Conservation (phyloP, 140 eudicot genomes). For the Erigeron philadelphicus region DNA sequence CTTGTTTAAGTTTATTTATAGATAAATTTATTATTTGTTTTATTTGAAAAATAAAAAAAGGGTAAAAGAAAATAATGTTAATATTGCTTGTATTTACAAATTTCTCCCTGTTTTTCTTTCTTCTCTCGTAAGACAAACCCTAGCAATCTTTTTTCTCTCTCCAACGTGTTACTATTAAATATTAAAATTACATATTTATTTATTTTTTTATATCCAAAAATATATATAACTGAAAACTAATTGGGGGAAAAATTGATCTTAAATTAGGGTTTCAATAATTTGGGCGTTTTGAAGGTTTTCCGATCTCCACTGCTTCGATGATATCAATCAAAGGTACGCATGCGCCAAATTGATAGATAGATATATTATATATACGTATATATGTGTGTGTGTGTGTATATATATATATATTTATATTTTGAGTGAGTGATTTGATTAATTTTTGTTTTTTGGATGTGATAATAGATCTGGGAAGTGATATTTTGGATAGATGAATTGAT, state of each 20-base stretch:
- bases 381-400: constrained; percentile 12
- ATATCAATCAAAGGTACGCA: constrained; percentile 35
- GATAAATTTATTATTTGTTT: no score
- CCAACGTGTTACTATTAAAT: constrained; percentile 22
- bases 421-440: constrained; percentile 2
- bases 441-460: background rate
- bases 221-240: constrained; percentile 24
- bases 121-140: constrained; percentile 39
- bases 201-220: background rate
- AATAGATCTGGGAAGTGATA: constrained; percentile 61
- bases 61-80: no score
- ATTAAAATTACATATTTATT: background rate
- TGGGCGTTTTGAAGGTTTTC: constrained; percentile 31
- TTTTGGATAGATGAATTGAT: constrained; percentile 36
- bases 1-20: no score
- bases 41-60: no score
- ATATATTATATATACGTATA: constrained; percentile 17
- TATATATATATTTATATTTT: background rate
- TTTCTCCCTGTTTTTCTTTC: background rate
- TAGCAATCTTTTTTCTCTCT: constrained; percentile 31
- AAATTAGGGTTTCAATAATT: constrained; percentile 65
- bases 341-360: constrained; percentile 16
- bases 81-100: no score
- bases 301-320: constrained; percentile 38
- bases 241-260: constrained; percentile 30